These are phyloP conservation scores for Yamagishiella unicocca DNA, from an alignment of 139 green algal species.

Conservation along the genomic window DNA sequence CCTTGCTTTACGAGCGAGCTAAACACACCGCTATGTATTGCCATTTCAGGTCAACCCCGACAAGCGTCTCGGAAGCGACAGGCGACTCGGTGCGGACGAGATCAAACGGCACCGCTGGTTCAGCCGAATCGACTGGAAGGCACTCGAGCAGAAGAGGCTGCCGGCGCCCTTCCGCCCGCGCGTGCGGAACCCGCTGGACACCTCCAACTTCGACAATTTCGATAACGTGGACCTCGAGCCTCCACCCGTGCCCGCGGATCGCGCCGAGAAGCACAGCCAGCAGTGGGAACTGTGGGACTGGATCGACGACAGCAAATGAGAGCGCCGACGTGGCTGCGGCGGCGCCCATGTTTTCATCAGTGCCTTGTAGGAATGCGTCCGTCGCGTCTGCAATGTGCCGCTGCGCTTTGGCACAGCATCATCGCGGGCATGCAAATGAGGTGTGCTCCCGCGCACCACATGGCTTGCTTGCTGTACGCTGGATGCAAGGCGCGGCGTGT, in stretches of 20 bases:
- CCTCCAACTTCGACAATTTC: conserved; percentile 83
- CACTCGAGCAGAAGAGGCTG: conserved; percentile 66
- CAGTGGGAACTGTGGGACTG: conserved; percentile 70
- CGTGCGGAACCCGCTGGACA: conserved; percentile 74
- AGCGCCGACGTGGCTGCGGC: too few relatives aligned
- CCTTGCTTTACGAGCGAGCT: too few relatives aligned
- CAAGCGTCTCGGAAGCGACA: conserved; percentile 71
- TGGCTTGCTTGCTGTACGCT: too few relatives aligned
- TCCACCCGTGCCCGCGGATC: conserved; percentile 46
- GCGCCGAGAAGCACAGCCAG: conserved; percentile 53
- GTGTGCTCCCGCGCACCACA: too few relatives aligned
- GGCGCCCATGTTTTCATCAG: too few relatives aligned
- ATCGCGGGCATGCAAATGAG: too few relatives aligned
- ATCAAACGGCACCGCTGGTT: conserved; percentile 85
- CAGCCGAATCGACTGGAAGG: conserved; percentile 73
- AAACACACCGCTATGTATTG: too few relatives aligned
- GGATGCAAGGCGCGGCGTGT: too few relatives aligned
- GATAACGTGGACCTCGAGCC: conserved; percentile 65
- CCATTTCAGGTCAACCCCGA: conserved; percentile 76
- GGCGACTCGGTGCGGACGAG: conserved; percentile 62
- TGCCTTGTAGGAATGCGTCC: too few relatives aligned
- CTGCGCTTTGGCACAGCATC: too few relatives aligned
- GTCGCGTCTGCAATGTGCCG: too few relatives aligned
- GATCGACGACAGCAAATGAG: conserved; percentile 63
- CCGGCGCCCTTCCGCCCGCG: conserved; percentile 68